Evolutionary conservation across 2,329 filamentous ascomycete genomes (phyloP), one percentile per base, ranked within the genome.

Genomic region (Penicillium sumatraense): DNA sequence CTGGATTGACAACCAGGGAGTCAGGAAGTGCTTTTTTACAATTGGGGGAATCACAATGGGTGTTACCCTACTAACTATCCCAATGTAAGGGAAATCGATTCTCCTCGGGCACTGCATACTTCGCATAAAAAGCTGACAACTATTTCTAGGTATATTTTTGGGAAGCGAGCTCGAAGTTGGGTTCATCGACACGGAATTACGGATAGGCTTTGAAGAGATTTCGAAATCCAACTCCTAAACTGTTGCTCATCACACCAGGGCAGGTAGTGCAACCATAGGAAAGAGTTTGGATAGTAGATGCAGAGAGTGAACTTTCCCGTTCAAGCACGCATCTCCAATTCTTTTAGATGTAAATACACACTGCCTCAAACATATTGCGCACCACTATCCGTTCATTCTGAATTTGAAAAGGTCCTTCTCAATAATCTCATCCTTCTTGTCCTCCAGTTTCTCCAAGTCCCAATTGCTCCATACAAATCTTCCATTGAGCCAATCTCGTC

Each of bases 401-500:
- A 57, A 59, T 23, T 61, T 59, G 29, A 61, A 52, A 21, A 57
- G 27, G 27, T 67, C 51, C 6, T 27, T 38, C 23, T 59, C 41
- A 2, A 81, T 66, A 60, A 82, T 75, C 48, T 79, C 75, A 2
- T 76, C 65, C 58, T 78, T 73, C 61, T 71, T 75, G 1, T 51
- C 58, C 54, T 77, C 60, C 46, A 81, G 63, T 60, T 81, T 77
- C 10, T 70, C 67, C 75, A 82, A 75, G 59, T 82, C 78, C 80
- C 79, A 83, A 23, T 68, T 76, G n/a, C 59, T 69, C 54, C 65
- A 75, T 4, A 81, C 55, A 61, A 78, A 82, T 51, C 80, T 67
- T 1, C 76, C 79, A 1, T 68, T 69, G 18, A 83, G 61, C 79
- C 80, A 83, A 2, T 76, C 71, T 26, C 75, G 70, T 50, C 74